A percentile compares a stretch with the other conserved stretches of the same genome.
These are phyloP conservation scores for Alectoria sarmentosa DNA, from an alignment of 495 filamentous ascomycete species.

Conservation along the genomic window DNA sequence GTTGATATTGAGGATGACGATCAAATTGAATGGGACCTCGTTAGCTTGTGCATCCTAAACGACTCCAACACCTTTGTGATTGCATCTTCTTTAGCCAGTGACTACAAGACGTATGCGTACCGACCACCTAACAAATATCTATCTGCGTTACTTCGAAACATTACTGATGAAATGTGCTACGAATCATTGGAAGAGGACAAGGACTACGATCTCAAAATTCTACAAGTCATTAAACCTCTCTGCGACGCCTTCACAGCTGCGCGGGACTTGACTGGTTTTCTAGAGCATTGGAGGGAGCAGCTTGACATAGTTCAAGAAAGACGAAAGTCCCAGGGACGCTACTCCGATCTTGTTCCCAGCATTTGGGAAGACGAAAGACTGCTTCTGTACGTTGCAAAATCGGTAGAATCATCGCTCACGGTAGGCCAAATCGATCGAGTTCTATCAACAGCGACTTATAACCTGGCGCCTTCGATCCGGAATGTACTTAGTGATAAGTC, in stretches of 20 bases:
- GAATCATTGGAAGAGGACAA: constrained; percentile 1
- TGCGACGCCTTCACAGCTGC: constrained; percentile 56
- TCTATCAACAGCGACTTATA: constrained; percentile 26
- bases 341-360: constrained; percentile 27
- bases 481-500: not conserved
- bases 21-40: constrained; percentile 51
- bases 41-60: constrained; percentile 54
- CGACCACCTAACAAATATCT: constrained; percentile 32
- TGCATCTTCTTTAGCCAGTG: constrained; percentile 7
- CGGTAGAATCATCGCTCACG: constrained; percentile 40
- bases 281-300: constrained; percentile 58
- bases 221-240: constrained; percentile 47
- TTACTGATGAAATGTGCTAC: constrained; percentile 23
- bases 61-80: constrained; percentile 63
- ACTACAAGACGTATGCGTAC: not conserved
- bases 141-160: constrained; percentile 37
- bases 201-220: constrained; percentile 7
- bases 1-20: constrained; percentile 23
- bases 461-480: constrained; percentile 18
- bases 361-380: constrained; percentile 59
- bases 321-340: not conserved
- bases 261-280: constrained; percentile 59
- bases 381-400: constrained; percentile 35
- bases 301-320: constrained; percentile 33
- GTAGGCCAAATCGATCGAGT: constrained; percentile 37